Conservation (phyloP, 495 filamentous ascomycete species). For the Penicillium manginii region DNA sequence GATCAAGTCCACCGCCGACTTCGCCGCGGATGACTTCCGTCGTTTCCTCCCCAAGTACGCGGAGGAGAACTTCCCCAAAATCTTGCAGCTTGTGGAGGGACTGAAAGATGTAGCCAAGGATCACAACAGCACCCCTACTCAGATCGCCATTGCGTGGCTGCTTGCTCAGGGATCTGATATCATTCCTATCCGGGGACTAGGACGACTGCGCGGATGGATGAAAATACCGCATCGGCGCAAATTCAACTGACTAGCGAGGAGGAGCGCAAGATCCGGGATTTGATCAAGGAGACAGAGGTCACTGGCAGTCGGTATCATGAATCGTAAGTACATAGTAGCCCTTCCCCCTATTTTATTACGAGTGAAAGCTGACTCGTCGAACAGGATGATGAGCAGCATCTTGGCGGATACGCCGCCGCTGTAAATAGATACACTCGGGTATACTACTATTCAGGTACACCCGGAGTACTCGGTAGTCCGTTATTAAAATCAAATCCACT, state of each 20-base stretch:
- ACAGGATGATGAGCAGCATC: constrained; percentile 13
- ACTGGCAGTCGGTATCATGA: constrained; percentile 14
- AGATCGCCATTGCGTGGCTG: constrained; percentile 22
- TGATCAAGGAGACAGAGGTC: constrained; percentile 16
- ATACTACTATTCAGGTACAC: too few species aligned
- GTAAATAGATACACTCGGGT: not conserved
- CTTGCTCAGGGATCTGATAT: constrained; percentile 54
- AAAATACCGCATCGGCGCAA: constrained; percentile 52
- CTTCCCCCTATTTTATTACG: not conserved
- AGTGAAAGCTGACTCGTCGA: not conserved
- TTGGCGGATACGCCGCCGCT: constrained; percentile 20
- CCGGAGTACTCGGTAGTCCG: too few species aligned
- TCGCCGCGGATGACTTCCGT: constrained; percentile 48
- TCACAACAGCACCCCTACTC: constrained; percentile 10
- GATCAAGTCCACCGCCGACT: constrained; percentile 46
- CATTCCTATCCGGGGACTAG: constrained; percentile 61
- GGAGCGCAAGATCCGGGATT: constrained; percentile 25
- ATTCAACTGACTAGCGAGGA: constrained; percentile 53
- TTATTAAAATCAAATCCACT: not conserved
- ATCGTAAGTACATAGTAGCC: constrained; percentile 7
- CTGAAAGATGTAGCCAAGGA: constrained; percentile 48
- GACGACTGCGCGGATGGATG: constrained; percentile 54
- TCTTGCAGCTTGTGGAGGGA: constrained; percentile 49
- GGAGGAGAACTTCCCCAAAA: constrained; percentile 55
- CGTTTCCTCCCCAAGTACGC: constrained; percentile 49